Percentiles rank a stretch among this genome's conserved stretches.
These are phyloP conservation scores for Limtongia smithiae DNA, from an alignment of 805 yeast genomes.

Conservation along the genomic window DNA sequence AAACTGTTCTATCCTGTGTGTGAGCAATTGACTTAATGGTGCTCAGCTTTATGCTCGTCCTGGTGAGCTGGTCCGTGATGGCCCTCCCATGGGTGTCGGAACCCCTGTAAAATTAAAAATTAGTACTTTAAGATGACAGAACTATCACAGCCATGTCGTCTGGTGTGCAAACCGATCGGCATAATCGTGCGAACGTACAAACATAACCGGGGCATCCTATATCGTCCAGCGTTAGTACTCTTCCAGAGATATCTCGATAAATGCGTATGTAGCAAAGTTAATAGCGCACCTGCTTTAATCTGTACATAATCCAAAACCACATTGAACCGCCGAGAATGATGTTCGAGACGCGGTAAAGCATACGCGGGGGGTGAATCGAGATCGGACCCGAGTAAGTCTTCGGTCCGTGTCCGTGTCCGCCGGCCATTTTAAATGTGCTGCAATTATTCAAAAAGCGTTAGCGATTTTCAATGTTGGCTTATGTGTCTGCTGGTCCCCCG, in stretches of 20 bases:
- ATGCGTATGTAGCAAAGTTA: no score
- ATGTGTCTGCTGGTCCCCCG: no score
- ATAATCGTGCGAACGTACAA: slow-evolving; percentile 35
- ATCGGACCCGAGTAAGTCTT: slow-evolving; percentile 55
- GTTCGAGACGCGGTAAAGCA: slow-evolving; percentile 54
- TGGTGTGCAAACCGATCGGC: no score
- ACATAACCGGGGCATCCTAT: slow-evolving; percentile 41
- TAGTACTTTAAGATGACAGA: neutral
- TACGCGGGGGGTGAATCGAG: slow-evolving; percentile 57
- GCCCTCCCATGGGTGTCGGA: slow-evolving; percentile 42
- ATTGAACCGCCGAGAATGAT: slow-evolving; percentile 75
- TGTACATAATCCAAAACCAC: slow-evolving; percentile 86
- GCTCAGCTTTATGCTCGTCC: slow-evolving; percentile 29
- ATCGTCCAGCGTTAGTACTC: no score
- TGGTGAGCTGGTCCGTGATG: slow-evolving; percentile 30
- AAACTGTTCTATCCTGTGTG: no score
- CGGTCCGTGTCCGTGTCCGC: slow-evolving; percentile 30
- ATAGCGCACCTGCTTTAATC: slow-evolving; percentile 42
- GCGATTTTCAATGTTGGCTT: no score
- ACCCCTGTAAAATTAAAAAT: slow-evolving; percentile 15
- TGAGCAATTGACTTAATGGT: slow-evolving; percentile 17
- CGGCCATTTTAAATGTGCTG: slow-evolving; percentile 28
- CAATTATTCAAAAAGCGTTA: no score
- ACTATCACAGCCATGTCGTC: no score
- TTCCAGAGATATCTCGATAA: no score